phyloP scores from a whole-genome alignment of 2,329 filamentous ascomycete genomes.

The Aureobasidium lini region DNA sequence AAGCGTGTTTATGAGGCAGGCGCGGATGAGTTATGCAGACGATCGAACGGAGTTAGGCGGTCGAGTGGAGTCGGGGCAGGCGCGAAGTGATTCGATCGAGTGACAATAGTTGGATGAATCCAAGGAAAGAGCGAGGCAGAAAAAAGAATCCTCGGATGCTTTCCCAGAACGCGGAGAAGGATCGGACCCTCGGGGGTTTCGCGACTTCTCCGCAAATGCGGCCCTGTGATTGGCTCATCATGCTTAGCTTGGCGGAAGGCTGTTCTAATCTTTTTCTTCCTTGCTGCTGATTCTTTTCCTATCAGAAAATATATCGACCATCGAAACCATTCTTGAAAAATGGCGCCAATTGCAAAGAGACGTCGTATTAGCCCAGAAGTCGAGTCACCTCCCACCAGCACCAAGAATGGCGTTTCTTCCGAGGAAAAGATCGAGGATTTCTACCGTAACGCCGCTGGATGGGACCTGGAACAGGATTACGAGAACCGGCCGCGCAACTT shows the following conservation, averaged over 20 bases:
- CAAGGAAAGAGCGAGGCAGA: slow-evolving; percentile 4
- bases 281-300: neutral
- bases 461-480: slow-evolving; percentile 90
- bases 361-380: slow-evolving; percentile 42
- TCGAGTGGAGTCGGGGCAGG: neutral
- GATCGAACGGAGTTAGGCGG: no score
- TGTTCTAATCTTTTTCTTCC: neutral
- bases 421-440: slow-evolving; percentile 18
- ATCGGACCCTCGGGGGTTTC: slow-evolving; percentile 3
- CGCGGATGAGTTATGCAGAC: neutral
- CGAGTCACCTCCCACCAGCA: slow-evolving; percentile 22
- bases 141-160: slow-evolving; percentile 7
- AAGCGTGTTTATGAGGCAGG: neutral
- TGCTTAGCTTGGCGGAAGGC: neutral
- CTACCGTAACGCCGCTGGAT: slow-evolving; percentile 62
- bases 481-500: slow-evolving; percentile 69
- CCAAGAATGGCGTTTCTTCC: slow-evolving; percentile 23
- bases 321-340: slow-evolving; percentile 18
- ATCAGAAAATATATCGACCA: neutral
- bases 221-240: neutral
- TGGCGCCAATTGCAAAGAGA: slow-evolving; percentile 45
- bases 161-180: neutral
- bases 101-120: neutral
- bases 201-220: neutral
- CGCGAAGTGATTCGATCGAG: neutral